Base-by-base conservation (phyloP, 345 rosid genomes). In the Eucalyptus viminalis region DNA sequence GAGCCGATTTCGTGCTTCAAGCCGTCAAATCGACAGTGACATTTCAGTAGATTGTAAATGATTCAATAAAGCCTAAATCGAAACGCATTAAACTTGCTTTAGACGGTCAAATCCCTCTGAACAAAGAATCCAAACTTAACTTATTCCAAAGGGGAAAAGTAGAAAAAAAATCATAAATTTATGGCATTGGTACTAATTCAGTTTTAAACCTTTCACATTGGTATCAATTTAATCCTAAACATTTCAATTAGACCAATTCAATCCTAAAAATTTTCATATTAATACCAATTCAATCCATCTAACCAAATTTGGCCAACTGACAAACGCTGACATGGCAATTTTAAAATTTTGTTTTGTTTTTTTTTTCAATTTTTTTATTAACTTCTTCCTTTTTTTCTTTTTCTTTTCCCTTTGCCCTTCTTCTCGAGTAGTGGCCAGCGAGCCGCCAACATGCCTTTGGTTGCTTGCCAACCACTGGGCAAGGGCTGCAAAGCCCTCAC, bases 371-470 rank as follows among this genome's bases (percentile, higher is more conserved):
- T 51, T 51, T 5, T 51, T 16, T 14, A 50, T 15, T 17, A 5
- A 49, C 3, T 51, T 17, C 3, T 53, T 19, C 4, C 0, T 2
- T 21, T 53, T 53, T 53, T 4, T 10, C 12, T 49, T 53, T 53
- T 19, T 17, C 9, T 53, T 53, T 53, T 53, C 2, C 10, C 24
- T 19, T 19, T 0, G 5, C 58, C 58, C 24, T 53, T 53, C 24
- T 53, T 53, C 58, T 53, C 0, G 0, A 0, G 2, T 1, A 53
- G 4, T 51, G 54, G 54, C 22, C 4, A 4, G 2, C 1, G 2
- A 16, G 54, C 9, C 4, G 0, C 8, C 54, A 0, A 4, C 56
- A 53, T 53, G 56, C 56, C 56, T 53, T 0, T 0, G 1, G 9
- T 4, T 17, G 0, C 56, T 51, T 4, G 2, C 22, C 2, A 2